These are phyloP conservation scores for Stentor coeruleus DNA, from an alignment of 73 alveolate genomes.

Conservation along the genomic window DNA sequence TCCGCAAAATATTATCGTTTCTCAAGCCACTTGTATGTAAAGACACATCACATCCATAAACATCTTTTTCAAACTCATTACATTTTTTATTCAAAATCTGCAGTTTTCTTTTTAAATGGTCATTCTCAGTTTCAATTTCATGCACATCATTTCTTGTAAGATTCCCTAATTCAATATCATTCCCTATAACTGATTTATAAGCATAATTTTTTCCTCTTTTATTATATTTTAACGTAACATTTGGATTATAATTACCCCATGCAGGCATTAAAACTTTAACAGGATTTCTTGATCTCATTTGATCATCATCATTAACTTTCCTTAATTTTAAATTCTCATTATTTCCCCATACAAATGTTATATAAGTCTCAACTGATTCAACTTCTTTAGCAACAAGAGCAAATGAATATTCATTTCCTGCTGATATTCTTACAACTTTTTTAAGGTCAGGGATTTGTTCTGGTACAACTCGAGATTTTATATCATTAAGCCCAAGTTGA, in stretches of 20 bases:
- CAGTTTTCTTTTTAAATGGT: neutral
- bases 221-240: neutral
- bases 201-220: constrained; percentile 20
- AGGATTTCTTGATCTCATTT: neutral
- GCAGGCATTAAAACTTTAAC: neutral
- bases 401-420: constrained; percentile 9
- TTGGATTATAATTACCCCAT: neutral
- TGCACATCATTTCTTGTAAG: neutral
- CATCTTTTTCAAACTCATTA: neutral
- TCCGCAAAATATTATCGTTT: neutral
- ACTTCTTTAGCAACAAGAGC: neutral
- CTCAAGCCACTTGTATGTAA: neutral
- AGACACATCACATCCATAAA: neutral
- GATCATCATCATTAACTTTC: neutral
- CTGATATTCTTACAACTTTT: constrained; percentile 3
- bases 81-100: neutral
- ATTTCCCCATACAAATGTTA: neutral
- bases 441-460: neutral
- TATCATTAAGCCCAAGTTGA: constrained; percentile 31
- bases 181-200: neutral
- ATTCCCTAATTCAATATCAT: neutral
- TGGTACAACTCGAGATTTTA: neutral
- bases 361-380: neutral
- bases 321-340: neutral
- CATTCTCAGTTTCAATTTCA: neutral